Base-by-base conservation (phyloP, 306 rosid genomes). In the Sechiopsis laciniata region DNA sequence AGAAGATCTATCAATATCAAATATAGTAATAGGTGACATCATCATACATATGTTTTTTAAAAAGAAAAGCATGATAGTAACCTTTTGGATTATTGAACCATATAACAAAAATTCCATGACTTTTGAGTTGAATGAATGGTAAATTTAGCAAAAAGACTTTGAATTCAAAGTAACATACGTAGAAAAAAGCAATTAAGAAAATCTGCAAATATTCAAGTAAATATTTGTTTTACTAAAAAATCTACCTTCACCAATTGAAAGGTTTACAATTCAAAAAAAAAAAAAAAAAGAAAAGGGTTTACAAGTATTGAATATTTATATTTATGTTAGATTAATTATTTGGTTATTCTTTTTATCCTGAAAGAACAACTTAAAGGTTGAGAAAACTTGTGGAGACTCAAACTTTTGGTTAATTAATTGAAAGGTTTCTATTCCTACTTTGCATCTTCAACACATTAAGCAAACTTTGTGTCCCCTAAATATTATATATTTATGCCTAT, bases 161-260 rank as follows among this genome's bases (percentile, higher is more conserved):
- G 48, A 62, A 62, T 62, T 32, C 20, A 62, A 32, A 62, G 46
- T 40, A 40, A 40, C 8, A 6, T 40, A 40, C 11, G 8, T 40
- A 62, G 20, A 6, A 54, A 54, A n/a, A 17, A 55, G n/a, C 17
- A 55, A 55, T 16, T 16, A 2, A 10, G 10, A 58, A 57, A 57
- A 21, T 19, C 26, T 63, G n/a, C 3, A 35, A 63, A 37, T n/a
- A 37, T 63, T 63, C 0, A 63, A 16, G 70, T 63, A n/a, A 63
- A 60, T 60, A 6, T 63, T 26, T 37, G n/a, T 4, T 63, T 1
- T 37, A 32, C 70, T 9, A 15, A 16, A 35, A 32, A 63, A 10
- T 35, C 70, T 63, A 63, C 26, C 48, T 15, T 32, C 14, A 40
- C 71, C 71, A 63, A 64, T 37, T 64, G 70, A 63, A 63, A 63